These are phyloP conservation scores for Irpex sp. DNA, from an alignment of 1,284 basidiomycete genomes.

Conservation along the genomic window DNA sequence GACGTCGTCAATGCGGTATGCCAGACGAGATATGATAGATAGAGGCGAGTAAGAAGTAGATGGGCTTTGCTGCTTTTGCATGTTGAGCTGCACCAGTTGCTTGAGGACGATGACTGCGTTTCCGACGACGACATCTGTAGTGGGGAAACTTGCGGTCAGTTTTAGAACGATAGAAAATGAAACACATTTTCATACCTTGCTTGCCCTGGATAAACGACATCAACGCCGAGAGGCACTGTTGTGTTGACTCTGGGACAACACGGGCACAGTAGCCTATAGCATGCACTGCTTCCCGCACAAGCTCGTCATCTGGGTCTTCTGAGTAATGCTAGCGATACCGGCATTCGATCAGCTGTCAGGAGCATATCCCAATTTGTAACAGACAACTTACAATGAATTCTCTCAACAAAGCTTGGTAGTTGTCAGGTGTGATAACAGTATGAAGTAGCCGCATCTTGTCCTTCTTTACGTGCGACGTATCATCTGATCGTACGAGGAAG, in stretches of 20 bases:
- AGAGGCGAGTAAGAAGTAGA: constrained; percentile 46
- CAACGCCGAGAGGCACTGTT: constrained; percentile 71
- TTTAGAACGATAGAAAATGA: too few species aligned
- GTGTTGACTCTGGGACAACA: constrained; percentile 60
- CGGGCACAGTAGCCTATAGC: constrained; percentile 78
- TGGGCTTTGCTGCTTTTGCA: constrained; percentile 33
- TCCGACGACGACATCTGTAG: constrained; percentile 65
- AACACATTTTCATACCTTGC: constrained; percentile 42
- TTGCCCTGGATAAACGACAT: constrained; percentile 76
- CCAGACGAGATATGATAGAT: constrained; percentile 72
- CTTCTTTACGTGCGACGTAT: constrained; percentile 61
- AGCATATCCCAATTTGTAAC: neutral
- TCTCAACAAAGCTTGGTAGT: constrained; percentile 64
- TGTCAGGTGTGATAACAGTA: constrained; percentile 60
- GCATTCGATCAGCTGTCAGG: neutral
- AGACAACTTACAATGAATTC: constrained; percentile 72
- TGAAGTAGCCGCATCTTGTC: constrained; percentile 75
- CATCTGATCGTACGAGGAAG: constrained; percentile 69
- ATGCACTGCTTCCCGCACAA: constrained; percentile 70
- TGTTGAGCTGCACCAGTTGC: constrained; percentile 71
- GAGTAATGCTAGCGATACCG: constrained; percentile 59
- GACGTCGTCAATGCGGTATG: constrained; percentile 74
- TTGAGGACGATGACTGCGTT: constrained; percentile 83
- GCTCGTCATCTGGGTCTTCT: constrained; percentile 64
- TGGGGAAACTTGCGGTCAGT: too few species aligned